A percentile compares a stretch with the other conserved stretches of the same genome.
Conservation (phyloP, 345 rosid genomes). For the Euphorbia pulcherrima region DNA sequence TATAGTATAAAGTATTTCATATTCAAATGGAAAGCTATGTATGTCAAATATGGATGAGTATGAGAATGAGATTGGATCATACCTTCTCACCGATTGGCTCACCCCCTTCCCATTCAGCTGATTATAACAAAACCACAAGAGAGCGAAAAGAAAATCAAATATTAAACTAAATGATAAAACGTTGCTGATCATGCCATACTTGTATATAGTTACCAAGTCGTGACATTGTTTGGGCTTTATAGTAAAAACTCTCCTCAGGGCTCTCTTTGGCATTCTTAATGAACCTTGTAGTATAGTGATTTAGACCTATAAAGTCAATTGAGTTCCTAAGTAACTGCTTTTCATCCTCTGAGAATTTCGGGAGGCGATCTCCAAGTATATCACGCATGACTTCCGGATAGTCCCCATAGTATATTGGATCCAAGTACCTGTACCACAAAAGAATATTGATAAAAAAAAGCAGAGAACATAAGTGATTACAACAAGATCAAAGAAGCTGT, state of each 20-base stretch:
- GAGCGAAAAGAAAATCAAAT: conserved; percentile 13
- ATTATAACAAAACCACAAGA: neutral
- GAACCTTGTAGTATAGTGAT: conserved; percentile 83
- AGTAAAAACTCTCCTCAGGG: conserved; percentile 44
- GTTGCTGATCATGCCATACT: too few relatives aligned
- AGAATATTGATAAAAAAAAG: neutral
- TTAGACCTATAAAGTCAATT: conserved; percentile 76
- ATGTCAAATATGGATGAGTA: neutral
- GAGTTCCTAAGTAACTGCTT: conserved; percentile 50
- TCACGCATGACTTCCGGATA: conserved; percentile 74
- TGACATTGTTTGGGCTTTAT: conserved; percentile 58
- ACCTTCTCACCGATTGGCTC: conserved; percentile 81
- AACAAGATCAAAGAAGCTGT: too few relatives aligned
- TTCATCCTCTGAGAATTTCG: conserved; percentile 68
- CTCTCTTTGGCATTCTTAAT: conserved; percentile 46
- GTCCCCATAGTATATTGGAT: conserved; percentile 76
- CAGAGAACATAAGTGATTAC: neutral
- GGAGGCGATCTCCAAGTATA: conserved; percentile 60
- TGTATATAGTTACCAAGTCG: conserved; percentile 46
- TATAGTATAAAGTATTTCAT: conserved; percentile 20
- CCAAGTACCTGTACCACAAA: conserved; percentile 51
- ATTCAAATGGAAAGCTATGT: conserved; percentile 7
- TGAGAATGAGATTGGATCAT: conserved; percentile 6
- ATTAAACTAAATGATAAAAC: neutral
- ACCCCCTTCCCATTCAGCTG: conserved; percentile 77